A percentile compares a stretch with the other conserved stretches of the same genome.
Conservation (phyloP, 192 early-diverging fungal genomes). For the Linnemannia hyalina region DNA sequence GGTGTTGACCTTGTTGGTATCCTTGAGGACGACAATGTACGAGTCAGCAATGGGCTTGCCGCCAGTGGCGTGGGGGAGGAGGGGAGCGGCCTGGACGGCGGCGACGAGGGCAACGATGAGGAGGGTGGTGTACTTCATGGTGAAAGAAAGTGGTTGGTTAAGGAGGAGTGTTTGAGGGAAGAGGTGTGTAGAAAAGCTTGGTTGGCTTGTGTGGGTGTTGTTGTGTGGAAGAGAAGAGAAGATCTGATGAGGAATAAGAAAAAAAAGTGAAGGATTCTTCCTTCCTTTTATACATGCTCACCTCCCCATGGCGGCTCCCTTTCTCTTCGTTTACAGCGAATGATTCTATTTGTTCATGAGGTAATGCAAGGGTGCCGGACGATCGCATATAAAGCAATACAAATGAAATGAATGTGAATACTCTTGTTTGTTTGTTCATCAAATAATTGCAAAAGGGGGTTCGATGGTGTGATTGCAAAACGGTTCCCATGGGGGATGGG, state of each 20-base stretch:
- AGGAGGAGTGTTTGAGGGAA: not conserved
- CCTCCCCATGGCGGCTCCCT: not conserved
- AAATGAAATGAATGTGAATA: no score
- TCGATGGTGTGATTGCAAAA: not conserved
- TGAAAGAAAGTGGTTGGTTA: not conserved
- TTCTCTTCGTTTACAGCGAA: not conserved
- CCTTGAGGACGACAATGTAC: constrained; percentile 66
- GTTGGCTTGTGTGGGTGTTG: not conserved
- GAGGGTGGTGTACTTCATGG: constrained; percentile 33
- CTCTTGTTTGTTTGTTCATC: not conserved
- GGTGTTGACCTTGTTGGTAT: not conserved
- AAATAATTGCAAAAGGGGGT: not conserved
- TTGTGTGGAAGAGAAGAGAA: not conserved
- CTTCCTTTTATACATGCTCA: constrained; percentile 6
- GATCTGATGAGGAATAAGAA: not conserved
- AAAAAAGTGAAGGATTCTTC: not conserved
- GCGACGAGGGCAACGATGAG: constrained; percentile 22
- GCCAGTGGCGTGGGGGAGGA: not conserved
- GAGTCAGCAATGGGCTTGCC: constrained; percentile 62
- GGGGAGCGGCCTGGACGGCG: constrained; percentile 24
- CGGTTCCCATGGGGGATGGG: not conserved
- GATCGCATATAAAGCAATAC: not conserved
- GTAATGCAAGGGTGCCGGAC: not conserved
- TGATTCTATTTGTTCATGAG: not conserved
- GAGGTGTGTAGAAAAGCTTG: not conserved